Conservation (phyloP, 495 filamentous ascomycete genomes). For the Lophiostoma macrostomum region DNA sequence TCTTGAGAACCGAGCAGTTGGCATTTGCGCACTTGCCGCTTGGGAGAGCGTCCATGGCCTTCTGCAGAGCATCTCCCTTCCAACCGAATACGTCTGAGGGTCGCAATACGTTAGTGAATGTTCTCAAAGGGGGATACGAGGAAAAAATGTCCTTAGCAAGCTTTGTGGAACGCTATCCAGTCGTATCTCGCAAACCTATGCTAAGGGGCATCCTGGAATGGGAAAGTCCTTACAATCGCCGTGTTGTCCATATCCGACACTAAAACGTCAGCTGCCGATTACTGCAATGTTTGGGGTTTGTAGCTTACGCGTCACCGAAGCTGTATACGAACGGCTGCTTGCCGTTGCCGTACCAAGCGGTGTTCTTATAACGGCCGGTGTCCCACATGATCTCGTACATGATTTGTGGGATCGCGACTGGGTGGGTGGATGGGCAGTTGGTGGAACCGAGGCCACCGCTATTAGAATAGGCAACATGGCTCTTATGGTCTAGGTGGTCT, state of each 20-base stretch:
- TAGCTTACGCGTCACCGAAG: conserved; percentile 41
- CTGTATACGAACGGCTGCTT: conserved; percentile 33
- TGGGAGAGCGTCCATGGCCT: conserved; percentile 30
- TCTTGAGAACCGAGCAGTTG: conserved; percentile 30
- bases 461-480: conserved; percentile 27
- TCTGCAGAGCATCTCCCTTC: conserved; percentile 30
- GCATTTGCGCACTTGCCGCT: conserved; percentile 28
- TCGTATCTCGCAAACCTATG: no score
- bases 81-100: conserved; percentile 32
- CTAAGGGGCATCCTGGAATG: no score
- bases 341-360: conserved; percentile 17
- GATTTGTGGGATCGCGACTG: conserved; percentile 28
- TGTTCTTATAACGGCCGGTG: conserved; percentile 28
- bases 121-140: no score
- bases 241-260: conserved; percentile 19
- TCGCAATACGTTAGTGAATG: no score
- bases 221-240: no score
- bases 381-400: conserved; percentile 34
- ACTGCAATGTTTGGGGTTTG: neutral
- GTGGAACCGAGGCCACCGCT: conserved; percentile 19
- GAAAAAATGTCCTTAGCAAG: no score
- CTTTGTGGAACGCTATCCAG: no score
- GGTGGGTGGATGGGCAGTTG: conserved; percentile 23
- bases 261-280: conserved; percentile 6
- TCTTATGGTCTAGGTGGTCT: conserved; percentile 31